Evolutionary conservation across 805 yeast species (phyloP).

Genomic region (Candida dendrica): DNA sequence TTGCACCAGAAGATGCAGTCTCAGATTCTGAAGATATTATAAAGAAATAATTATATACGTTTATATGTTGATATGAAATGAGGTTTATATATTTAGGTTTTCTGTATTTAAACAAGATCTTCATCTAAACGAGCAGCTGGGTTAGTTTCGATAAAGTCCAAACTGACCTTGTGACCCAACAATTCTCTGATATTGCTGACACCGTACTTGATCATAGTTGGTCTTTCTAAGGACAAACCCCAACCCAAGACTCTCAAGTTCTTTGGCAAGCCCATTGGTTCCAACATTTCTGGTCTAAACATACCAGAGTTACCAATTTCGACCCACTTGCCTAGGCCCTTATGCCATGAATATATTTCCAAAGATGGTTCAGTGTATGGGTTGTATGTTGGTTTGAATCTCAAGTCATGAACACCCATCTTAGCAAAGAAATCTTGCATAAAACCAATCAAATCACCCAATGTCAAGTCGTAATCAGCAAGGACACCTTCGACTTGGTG

Average conservation of each 20-base stretch:
- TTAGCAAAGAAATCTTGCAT: slow-evolving; percentile 94
- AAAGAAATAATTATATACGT: background rate
- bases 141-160: slow-evolving; percentile 90
- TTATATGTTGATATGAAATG: no score
- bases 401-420: slow-evolving; percentile 93
- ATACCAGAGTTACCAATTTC: slow-evolving; percentile 99
- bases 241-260: slow-evolving; percentile 92
- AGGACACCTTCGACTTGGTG: slow-evolving; percentile 99
- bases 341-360: slow-evolving; percentile 96
- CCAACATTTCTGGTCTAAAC: slow-evolving; percentile 99
- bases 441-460: slow-evolving; percentile 95
- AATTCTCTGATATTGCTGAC: slow-evolving; percentile 94
- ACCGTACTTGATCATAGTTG: slow-evolving; percentile 97
- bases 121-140: slow-evolving; percentile 97
- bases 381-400: slow-evolving; percentile 98
- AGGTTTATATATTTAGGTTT: background rate
- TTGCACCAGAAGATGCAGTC: slow-evolving; percentile 18
- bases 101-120: slow-evolving; percentile 28
- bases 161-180: slow-evolving; percentile 92
- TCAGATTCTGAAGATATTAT: slow-evolving; percentile 27
- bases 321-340: slow-evolving; percentile 93
- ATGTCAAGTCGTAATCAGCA: slow-evolving; percentile 90
- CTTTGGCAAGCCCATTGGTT: slow-evolving; percentile 95
- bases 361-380: slow-evolving; percentile 99
- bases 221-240: slow-evolving; percentile 96